A percentile compares a stretch with the other conserved stretches of the same genome.
These are phyloP conservation scores for Rhododendron ferrugineum DNA, from an alignment of 148 eudicot species.

Conservation along the genomic window DNA sequence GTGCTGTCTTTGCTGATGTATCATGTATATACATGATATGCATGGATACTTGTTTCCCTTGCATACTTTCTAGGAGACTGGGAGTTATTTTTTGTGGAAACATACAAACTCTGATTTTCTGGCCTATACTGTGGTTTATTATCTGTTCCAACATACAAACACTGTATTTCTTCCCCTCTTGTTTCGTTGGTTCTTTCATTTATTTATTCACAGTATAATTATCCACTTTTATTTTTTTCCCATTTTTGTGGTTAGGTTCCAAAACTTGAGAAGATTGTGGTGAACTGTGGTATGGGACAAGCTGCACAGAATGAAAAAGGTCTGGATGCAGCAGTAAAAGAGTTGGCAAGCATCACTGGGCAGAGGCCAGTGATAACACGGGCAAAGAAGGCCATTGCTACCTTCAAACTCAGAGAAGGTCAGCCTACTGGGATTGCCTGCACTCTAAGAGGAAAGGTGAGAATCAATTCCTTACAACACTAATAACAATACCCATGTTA, in stretches of 20 bases:
- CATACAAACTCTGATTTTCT: background rate
- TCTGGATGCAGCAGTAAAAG: constrained; percentile 78
- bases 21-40: background rate
- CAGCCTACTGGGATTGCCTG: constrained; percentile 82
- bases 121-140: background rate
- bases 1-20: background rate
- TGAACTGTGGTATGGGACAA: constrained; percentile 94
- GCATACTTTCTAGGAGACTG: background rate
- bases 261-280: constrained; percentile 78
- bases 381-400: constrained; percentile 85
- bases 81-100: background rate
- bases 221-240: background rate
- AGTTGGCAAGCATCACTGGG: constrained; percentile 77
- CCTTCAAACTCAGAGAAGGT: constrained; percentile 85
- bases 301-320: constrained; percentile 97
- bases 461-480: constrained; percentile 9
- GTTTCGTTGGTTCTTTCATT: background rate
- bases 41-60: background rate
- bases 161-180: background rate
- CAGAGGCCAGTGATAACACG: constrained; percentile 91
- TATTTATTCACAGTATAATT: background rate
- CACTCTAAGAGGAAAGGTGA: constrained; percentile 85
- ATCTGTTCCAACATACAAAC: background rate
- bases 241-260: constrained; percentile 61
- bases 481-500: background rate